Evolutionary conservation across 345 rosid species (phyloP).

Genomic region (Cochlearia excelsa): DNA sequence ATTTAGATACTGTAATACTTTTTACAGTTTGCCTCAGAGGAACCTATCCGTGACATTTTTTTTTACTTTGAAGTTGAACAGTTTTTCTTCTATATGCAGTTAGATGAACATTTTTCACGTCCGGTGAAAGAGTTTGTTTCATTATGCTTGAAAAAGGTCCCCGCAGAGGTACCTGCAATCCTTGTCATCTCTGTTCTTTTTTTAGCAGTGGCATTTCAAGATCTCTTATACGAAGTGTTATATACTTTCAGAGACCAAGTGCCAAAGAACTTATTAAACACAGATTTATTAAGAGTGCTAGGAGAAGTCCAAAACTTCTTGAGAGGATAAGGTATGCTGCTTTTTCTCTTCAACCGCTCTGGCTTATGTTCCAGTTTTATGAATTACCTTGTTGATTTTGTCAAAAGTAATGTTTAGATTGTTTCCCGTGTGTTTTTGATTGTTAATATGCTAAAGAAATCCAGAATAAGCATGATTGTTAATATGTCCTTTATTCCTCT

Average conservation of each 20-base stretch:
- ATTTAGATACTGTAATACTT: conserved; percentile 25
- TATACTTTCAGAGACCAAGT: conserved; percentile 71
- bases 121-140: conserved; percentile 90
- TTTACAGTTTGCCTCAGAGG: not conserved
- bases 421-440: conserved; percentile 23
- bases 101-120: conserved; percentile 98
- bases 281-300: conserved; percentile 71
- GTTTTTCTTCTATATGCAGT: conserved; percentile 48
- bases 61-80: conserved; percentile 8
- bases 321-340: conserved; percentile 85
- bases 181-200: conserved; percentile 11
- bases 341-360: conserved; percentile 22
- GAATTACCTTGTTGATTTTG: conserved; percentile 1
- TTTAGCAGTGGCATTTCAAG: conserved; percentile 15
- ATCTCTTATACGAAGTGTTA: conserved; percentile 17
- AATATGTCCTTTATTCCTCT: conserved; percentile 33
- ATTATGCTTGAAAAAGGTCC: conserved; percentile 74
- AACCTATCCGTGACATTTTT: conserved; percentile 9
- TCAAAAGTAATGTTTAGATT: conserved; percentile 30
- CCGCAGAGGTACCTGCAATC: conserved; percentile 65
- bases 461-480: conserved; percentile 32
- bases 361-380: conserved; percentile 10
- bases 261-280: conserved; percentile 93
- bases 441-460: conserved; percentile 29
- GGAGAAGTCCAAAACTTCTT: conserved; percentile 79